Conservation (phyloP, 805 yeast species). For the Ogataea neopini region DNA sequence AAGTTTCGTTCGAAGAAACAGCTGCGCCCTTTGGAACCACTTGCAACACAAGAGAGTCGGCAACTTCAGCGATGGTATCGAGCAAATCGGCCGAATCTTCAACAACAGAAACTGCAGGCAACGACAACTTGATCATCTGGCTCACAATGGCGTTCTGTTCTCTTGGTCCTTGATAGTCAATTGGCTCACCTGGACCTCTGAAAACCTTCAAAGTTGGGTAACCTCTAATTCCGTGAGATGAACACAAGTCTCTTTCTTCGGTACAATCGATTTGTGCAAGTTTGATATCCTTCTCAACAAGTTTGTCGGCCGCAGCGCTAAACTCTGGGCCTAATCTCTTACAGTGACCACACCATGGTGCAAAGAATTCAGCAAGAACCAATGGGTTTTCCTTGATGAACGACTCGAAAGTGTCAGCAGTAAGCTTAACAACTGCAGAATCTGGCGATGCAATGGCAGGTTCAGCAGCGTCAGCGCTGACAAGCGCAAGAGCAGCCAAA, state of each 20-base stretch:
- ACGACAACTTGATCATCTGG: constrained; percentile 78
- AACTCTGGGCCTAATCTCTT: constrained; percentile 83
- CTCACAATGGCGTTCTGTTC: constrained; percentile 72
- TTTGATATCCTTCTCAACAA: constrained; percentile 61
- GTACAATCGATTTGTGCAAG: constrained; percentile 88
- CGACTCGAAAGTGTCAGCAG: constrained; percentile 60
- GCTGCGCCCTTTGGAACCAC: constrained; percentile 36
- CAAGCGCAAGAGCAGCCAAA: constrained; percentile 38
- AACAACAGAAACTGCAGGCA: constrained; percentile 68
- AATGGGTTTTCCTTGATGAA: constrained; percentile 73
- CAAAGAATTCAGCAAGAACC: constrained; percentile 84
- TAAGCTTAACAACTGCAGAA: constrained; percentile 83
- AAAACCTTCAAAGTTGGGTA: constrained; percentile 83
- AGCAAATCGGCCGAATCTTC: constrained; percentile 51
- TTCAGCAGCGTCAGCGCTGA: constrained; percentile 38
- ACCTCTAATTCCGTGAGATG: constrained; percentile 67
- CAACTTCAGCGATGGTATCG: constrained; percentile 44
- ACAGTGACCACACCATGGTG: constrained; percentile 99
- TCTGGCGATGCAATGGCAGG: constrained; percentile 77
- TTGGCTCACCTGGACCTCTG: constrained; percentile 50
- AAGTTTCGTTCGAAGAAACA: constrained; percentile 54
- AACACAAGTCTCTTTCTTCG: constrained; percentile 70
- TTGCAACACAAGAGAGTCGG: constrained; percentile 60
- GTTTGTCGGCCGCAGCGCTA: constrained; percentile 65
- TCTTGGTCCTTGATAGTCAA: constrained; percentile 85